Base-by-base conservation (phyloP, 2,329 filamentous ascomycete genomes). In the Diaporthe capsici region DNA sequence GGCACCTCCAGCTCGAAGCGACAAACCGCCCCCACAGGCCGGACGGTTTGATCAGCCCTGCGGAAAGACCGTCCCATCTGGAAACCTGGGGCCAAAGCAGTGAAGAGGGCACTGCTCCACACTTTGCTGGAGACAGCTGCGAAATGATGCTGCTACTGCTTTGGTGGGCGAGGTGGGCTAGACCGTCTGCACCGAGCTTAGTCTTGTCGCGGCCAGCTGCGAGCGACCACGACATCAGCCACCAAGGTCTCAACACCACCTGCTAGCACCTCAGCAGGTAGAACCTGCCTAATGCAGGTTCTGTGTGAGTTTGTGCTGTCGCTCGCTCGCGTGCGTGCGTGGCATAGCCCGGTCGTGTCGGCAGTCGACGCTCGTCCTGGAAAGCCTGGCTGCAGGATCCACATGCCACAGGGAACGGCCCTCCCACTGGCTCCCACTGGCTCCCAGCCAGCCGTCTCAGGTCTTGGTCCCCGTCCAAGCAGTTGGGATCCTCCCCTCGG, bases 1-100 rank as follows among this genome's bases (percentile, higher is more conserved):
- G 31, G 47, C 65, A 47, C 65, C n/a, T 39, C 34, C 65, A 68
- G 20, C n/a, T 55, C 49, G 49, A 70, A 55, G 65, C 34, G 49
- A 55, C 31, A 53, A 22, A 12, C n/a, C 49, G 65, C 65, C 65
- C 65, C 65, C 65, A 70, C 65, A 55, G 65, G 55, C 22, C 49
- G 49, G 65, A 70, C 49, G n/a, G 65, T 70, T 55, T 70, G 65
- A 70, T 70, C 65, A 70, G 65, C 65, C 65, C 65, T 70, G 65
- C 65, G 65, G 65, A 53, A 70, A 70, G 65, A 70, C 65, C 65
- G 63, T 55, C 49, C 65, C 65, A 70, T 70, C 49, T 42, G 34
- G 31, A 39, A 53, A 68, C 47, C 65, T 31, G 31, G 65, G 63
- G 47, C 47, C 63, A n/a, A 68, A 39, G 47, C n/a, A 53, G 31